A percentile compares a stretch with the other conserved stretches of the same genome.
phyloP scores from a whole-genome alignment of 495 filamentous ascomycete species.

The Penicillium manginii region DNA sequence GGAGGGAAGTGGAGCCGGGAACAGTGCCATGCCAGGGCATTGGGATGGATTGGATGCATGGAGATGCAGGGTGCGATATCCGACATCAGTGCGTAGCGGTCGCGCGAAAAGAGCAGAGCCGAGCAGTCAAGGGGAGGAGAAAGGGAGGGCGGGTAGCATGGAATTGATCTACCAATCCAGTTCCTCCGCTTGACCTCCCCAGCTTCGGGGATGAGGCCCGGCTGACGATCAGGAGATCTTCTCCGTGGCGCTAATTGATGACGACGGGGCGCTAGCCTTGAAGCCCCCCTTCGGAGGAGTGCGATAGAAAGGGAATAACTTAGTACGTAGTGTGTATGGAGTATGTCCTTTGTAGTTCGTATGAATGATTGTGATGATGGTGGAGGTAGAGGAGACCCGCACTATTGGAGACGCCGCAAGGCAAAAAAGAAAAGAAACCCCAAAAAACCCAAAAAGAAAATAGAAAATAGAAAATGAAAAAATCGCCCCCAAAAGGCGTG shows the following conservation, averaged over 20 bases:
- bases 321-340: no score
- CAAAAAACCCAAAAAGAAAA: constrained; percentile 9
- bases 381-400: constrained; percentile 9
- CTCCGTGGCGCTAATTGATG: neutral
- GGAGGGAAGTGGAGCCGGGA: neutral
- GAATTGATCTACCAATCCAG: constrained; percentile 32
- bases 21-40: neutral
- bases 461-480: neutral
- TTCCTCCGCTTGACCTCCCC: constrained; percentile 15
- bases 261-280: neutral
- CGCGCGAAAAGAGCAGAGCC: neutral
- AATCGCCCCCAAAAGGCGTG: neutral
- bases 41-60: neutral
- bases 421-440: constrained; percentile 2
- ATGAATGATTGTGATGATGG: neutral
- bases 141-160: constrained; percentile 12
- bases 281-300: neutral
- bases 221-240: constrained; percentile 9
- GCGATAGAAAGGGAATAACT: no score
- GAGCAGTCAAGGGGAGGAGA: neutral
- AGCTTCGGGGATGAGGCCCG: constrained; percentile 27
- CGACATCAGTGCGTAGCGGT: neutral
- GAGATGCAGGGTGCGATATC: no score
- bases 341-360: no score
- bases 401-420: constrained; percentile 26